A percentile compares a stretch with the other conserved stretches of the same genome.
These are phyloP conservation scores for Raffaelea arxii DNA, from an alignment of 2,329 filamentous ascomycete species.

Conservation along the genomic window DNA sequence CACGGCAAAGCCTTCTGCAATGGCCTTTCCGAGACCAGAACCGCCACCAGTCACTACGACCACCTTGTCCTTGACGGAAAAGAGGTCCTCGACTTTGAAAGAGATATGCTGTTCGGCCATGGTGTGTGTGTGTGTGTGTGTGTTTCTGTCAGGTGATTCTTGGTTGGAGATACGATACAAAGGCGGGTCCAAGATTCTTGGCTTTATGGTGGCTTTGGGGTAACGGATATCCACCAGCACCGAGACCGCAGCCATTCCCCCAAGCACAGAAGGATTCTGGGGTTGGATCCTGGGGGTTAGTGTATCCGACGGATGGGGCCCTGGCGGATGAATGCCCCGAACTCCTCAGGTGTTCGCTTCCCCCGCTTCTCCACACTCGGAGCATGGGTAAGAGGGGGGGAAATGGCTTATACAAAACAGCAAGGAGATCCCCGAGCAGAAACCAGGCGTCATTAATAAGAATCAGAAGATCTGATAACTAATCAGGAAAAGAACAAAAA, in stretches of 20 bases:
- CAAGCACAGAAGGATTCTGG: neutral
- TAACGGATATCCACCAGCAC: neutral
- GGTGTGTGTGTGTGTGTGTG: neutral
- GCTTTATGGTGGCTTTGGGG: neutral
- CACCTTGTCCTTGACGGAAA: slow-evolving; percentile 27
- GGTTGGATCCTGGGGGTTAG: neutral
- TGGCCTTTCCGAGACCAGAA: slow-evolving; percentile 34
- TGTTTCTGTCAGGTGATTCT: neutral
- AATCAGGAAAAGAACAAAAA: neutral
- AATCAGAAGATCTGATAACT: neutral
- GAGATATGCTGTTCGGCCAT: slow-evolving; percentile 14
- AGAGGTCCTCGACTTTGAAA: slow-evolving; percentile 20
- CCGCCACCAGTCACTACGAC: slow-evolving; percentile 35
- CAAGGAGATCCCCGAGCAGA: neutral
- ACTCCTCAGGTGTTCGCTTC: neutral
- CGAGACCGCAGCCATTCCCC: slow-evolving; percentile 1
- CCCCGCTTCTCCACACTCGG: neutral
- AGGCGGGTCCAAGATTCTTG: neutral
- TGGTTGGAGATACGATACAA: neutral
- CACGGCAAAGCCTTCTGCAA: slow-evolving; percentile 29
- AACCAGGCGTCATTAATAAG: neutral
- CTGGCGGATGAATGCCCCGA: neutral
- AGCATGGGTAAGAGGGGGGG: neutral
- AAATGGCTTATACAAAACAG: neutral
- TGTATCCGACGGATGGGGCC: neutral